A percentile compares a stretch with the other conserved stretches of the same genome.
These are phyloP conservation scores for Rhynchosporium graminicola DNA, from an alignment of 2,329 filamentous ascomycete species.

Conservation along the genomic window DNA sequence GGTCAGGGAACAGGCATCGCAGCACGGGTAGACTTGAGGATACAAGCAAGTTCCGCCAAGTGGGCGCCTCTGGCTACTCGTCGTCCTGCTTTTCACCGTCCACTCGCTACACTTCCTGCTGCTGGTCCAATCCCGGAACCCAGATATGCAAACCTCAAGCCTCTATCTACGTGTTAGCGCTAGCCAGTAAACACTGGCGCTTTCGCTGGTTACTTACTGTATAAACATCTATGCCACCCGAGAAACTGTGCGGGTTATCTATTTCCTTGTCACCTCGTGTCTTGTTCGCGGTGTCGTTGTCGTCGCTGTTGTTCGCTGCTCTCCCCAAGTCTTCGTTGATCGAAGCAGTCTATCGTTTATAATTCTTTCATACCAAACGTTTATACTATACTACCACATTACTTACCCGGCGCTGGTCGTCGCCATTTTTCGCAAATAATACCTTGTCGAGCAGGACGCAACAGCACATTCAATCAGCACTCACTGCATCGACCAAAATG, in stretches of 20 bases:
- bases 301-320: slow-evolving; percentile 24
- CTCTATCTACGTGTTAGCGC: slow-evolving; percentile 32
- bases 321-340: slow-evolving; percentile 42
- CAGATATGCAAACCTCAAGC: slow-evolving; percentile 18
- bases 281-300: slow-evolving; percentile 9
- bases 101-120: slow-evolving; percentile 14
- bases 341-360: slow-evolving; percentile 43
- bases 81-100: slow-evolving; percentile 13
- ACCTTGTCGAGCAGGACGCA: slow-evolving; percentile 29
- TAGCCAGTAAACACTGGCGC: slow-evolving; percentile 26
- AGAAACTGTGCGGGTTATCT: slow-evolving; percentile 20
- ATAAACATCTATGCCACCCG: slow-evolving; percentile 36
- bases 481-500: slow-evolving; percentile 36
- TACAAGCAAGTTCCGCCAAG: slow-evolving; percentile 2
- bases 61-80: slow-evolving; percentile 25
- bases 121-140: slow-evolving; percentile 22
- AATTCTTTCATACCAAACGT: slow-evolving; percentile 24
- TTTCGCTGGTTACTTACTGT: slow-evolving; percentile 21
- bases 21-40: not conserved
- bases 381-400: slow-evolving; percentile 18
- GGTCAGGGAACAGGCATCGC: not conserved
- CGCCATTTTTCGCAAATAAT: slow-evolving; percentile 25
- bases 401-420: slow-evolving; percentile 37
- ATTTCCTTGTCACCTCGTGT: slow-evolving; percentile 30
- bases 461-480: slow-evolving; percentile 23